Percentiles rank a stretch among this genome's conserved stretches.
These are phyloP conservation scores for Diatrype stigma DNA, from an alignment of 2,329 filamentous ascomycete genomes.

Conservation along the genomic window DNA sequence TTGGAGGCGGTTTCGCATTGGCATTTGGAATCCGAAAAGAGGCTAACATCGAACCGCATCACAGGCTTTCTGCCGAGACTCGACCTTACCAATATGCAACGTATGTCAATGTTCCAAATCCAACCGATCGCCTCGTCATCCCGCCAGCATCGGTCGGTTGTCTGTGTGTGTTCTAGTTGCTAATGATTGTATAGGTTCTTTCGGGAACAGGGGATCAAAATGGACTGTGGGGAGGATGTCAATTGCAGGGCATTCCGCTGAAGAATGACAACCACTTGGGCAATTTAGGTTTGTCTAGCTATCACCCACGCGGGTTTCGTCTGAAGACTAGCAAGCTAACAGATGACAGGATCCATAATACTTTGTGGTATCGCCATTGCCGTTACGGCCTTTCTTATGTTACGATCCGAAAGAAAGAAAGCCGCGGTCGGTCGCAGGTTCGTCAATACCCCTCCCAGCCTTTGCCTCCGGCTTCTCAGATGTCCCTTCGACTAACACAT, in stretches of 20 bases:
- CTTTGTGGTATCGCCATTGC: conserved; percentile 74
- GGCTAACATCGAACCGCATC: conserved; percentile 19
- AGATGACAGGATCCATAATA: conserved; percentile 71
- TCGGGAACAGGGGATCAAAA: conserved; percentile 54
- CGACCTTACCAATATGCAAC: conserved; percentile 80
- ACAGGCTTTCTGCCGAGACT: conserved; percentile 79
- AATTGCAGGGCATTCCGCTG: conserved; percentile 70
- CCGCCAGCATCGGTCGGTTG: not conserved
- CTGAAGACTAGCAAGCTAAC: conserved; percentile 6
- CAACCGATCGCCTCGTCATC: no score
- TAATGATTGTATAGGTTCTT: conserved; percentile 54
- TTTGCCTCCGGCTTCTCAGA: not conserved
- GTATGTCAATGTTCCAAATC: conserved; percentile 45
- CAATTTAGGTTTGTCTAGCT: conserved; percentile 67
- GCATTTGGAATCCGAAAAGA: not conserved
- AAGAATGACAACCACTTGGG: conserved; percentile 63
- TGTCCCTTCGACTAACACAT: conserved; percentile 19
- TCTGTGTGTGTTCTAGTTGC: conserved; percentile 4
- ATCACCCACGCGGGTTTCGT: not conserved
- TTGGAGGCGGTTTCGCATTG: not conserved
- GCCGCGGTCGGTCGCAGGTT: conserved; percentile 92
- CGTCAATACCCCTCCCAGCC: conserved; percentile 17
- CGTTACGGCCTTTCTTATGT: conserved; percentile 62
- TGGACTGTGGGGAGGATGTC: conserved; percentile 64
- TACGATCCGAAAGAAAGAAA: conserved; percentile 81